phyloP scores from a whole-genome alignment of 169 alveolate species.

The Theileria parva region DNA sequence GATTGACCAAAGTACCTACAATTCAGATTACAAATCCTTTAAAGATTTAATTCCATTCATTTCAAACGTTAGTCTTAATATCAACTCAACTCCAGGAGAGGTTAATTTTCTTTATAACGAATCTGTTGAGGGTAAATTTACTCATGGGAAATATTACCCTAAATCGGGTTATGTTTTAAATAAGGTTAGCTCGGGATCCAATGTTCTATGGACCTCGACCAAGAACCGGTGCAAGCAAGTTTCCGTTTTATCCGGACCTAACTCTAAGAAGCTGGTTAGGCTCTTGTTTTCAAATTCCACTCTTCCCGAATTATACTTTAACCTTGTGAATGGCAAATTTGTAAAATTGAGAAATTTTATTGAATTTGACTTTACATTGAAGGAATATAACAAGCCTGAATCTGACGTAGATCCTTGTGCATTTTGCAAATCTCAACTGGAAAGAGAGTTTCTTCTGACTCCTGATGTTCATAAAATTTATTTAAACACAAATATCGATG shows the following conservation, averaged over 20 bases:
- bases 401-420: slow-evolving; percentile 2
- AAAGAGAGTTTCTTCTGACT: not conserved
- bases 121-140: not conserved
- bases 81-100: not conserved
- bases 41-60: slow-evolving; percentile 7
- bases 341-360: slow-evolving; percentile 19
- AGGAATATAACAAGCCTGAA: slow-evolving; percentile 5
- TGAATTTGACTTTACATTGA: slow-evolving; percentile 8
- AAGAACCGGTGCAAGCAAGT: not conserved
- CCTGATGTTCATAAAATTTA: not conserved
- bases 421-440: slow-evolving; percentile 9
- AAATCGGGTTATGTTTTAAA: slow-evolving; percentile 11
- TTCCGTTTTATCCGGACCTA: not conserved
- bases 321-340: slow-evolving; percentile 4
- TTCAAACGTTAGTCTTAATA: slow-evolving; percentile 3
- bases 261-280: slow-evolving; percentile 6
- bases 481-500: not conserved
- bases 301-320: slow-evolving; percentile 3
- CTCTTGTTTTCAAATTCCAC: not conserved
- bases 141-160: slow-evolving; percentile 4
- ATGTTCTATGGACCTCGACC: slow-evolving; percentile 6
- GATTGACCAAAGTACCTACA: not conserved
- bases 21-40: not conserved
- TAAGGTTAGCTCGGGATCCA: slow-evolving; percentile 13
- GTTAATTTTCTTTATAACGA: slow-evolving; percentile 4